phyloP scores from a whole-genome alignment of 345 rosid genomes.

The Jatropha curcas region DNA sequence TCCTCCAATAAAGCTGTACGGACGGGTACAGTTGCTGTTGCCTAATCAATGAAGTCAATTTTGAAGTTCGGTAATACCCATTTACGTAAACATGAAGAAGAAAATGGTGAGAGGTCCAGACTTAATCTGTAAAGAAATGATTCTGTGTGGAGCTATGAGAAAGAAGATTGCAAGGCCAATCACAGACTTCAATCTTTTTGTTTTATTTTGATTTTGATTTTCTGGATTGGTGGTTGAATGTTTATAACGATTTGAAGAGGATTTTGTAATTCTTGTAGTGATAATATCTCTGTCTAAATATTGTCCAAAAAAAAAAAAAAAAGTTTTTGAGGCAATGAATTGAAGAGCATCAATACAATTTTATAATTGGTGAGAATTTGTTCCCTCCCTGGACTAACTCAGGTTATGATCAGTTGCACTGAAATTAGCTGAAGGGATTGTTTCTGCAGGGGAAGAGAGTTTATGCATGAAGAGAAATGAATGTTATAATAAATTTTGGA shows the following conservation, averaged over 20 bases:
- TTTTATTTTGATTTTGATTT: not conserved
- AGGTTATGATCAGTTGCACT: too few relatives aligned
- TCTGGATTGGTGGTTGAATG: not conserved
- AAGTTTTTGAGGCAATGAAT: not conserved
- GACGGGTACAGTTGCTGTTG: constrained; percentile 53
- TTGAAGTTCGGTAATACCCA: not conserved
- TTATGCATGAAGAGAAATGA: too few relatives aligned
- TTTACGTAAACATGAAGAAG: too few relatives aligned
- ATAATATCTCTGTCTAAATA: not conserved
- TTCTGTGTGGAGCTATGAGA: not conserved
- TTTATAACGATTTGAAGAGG: not conserved
- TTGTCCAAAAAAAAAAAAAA: not conserved
- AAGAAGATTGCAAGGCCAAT: not conserved
- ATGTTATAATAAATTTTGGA: too few relatives aligned
- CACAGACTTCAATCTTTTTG: not conserved
- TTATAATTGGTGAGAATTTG: too few relatives aligned
- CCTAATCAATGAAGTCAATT: constrained; percentile 9
- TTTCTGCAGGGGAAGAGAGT: too few relatives aligned
- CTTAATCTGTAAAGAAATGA: constrained; percentile 9
- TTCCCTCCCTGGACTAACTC: too few relatives aligned
- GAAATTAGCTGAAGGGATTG: too few relatives aligned
- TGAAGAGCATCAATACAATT: too few relatives aligned
- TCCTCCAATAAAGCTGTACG: constrained; percentile 39
- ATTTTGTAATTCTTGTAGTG: not conserved
- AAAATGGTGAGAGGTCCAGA: not conserved